Conservation (phyloP, 1,139 yeast genomes). For the Magnusiomyces magnusii region DNA sequence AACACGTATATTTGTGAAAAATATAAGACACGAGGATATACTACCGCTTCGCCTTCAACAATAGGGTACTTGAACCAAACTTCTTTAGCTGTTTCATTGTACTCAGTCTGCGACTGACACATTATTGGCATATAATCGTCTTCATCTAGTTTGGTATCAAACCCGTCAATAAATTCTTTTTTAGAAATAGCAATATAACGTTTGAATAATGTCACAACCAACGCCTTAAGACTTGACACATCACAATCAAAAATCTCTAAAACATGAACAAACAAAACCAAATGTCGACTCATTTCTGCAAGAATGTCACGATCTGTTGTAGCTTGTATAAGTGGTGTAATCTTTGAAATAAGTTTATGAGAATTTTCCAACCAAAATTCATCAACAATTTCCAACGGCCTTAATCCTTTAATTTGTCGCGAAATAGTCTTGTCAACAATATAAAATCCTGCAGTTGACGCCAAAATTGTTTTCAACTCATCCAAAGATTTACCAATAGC, state of each 20-base stretch:
- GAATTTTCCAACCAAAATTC: conserved; percentile 71
- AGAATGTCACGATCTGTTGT: conserved; percentile 35
- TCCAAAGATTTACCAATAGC: conserved; percentile 18
- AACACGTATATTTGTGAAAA: conserved; percentile 85
- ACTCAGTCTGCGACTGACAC: conserved; percentile 52
- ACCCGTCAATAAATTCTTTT: conserved; percentile 53
- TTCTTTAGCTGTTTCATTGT: conserved; percentile 52
- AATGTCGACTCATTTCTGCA: conserved; percentile 44
- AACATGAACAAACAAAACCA: conserved; percentile 70
- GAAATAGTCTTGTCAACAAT: conserved; percentile 65
- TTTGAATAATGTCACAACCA: conserved; percentile 52
- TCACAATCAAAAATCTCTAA: conserved; percentile 66
- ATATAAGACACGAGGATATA: conserved; percentile 71
- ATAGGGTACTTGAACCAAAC: conserved; percentile 55
- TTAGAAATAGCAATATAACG: conserved; percentile 53
- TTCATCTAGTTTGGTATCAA: conserved; percentile 54
- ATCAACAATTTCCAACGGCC: conserved; percentile 43
- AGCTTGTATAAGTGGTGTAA: conserved; percentile 25
- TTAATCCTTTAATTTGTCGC: conserved; percentile 42
- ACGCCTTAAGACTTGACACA: conserved; percentile 53
- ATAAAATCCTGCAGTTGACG: conserved; percentile 67
- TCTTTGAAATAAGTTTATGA: conserved; percentile 28
- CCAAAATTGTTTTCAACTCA: conserved; percentile 33
- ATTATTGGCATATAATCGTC: conserved; percentile 89
- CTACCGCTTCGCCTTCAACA: conserved; percentile 34